Conservation (phyloP, 2,329 filamentous ascomycete genomes). For the Dothiorella sarmentorum region DNA sequence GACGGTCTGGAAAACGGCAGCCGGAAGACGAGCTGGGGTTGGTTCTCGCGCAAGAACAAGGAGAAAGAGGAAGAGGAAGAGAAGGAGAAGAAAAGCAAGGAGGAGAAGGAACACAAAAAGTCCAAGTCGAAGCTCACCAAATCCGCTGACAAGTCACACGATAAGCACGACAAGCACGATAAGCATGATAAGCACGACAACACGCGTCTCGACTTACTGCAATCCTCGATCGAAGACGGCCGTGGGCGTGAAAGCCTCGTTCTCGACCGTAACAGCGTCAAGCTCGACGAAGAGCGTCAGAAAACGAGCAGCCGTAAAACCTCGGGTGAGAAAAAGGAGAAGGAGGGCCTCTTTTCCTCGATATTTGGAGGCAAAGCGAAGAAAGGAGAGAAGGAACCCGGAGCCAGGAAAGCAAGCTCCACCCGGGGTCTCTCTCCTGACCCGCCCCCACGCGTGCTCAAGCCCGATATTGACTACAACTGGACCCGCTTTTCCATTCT, state of each 20-base stretch:
- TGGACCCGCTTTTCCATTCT: conserved; percentile 95
- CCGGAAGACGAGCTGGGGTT: conserved; percentile 81
- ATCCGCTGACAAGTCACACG: conserved; percentile 28
- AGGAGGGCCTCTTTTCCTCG: conserved; percentile 88
- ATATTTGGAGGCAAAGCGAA: conserved; percentile 90
- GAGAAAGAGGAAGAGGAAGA: conserved; percentile 66
- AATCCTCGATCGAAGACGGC: conserved; percentile 75
- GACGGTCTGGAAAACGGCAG: conserved; percentile 58
- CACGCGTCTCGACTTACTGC: conserved; percentile 78
- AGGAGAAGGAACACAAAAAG: conserved; percentile 45
- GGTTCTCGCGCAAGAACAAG: conserved; percentile 69
- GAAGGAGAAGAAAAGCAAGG: conserved; percentile 51
- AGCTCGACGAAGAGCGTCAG: conserved; percentile 75
- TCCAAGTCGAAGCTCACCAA: conserved; percentile 65
- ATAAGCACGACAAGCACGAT: no score
- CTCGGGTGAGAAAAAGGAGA: conserved; percentile 73
- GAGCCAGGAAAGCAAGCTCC: conserved; percentile 65
- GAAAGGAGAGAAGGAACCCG: conserved; percentile 72
- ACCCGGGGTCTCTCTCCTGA: conserved; percentile 78
- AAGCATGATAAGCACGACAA: conserved; percentile 69
- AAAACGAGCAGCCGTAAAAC: conserved; percentile 75
- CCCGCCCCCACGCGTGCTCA: conserved; percentile 63
- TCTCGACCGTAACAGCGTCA: conserved; percentile 72
- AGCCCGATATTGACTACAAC: conserved; percentile 88
- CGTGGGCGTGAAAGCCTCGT: conserved; percentile 76